A percentile compares a stretch with the other conserved stretches of the same genome.
These are phyloP conservation scores for Lachnellula suecica DNA, from an alignment of 2,329 filamentous ascomycete species.

Conservation along the genomic window DNA sequence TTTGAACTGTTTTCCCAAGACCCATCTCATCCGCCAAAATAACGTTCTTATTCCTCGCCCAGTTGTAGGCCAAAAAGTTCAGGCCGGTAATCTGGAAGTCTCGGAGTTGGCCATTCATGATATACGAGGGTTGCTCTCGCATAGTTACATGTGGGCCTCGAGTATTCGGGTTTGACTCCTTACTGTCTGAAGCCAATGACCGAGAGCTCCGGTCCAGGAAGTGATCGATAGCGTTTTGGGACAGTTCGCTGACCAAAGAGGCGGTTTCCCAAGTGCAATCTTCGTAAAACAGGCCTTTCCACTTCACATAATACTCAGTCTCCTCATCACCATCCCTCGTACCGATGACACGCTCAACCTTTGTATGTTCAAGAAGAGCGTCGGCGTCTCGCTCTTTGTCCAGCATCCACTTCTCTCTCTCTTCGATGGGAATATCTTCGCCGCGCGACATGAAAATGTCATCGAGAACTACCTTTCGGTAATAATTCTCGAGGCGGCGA, in stretches of 20 bases:
- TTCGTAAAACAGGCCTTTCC: slow-evolving; percentile 92
- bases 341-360: slow-evolving; percentile 90
- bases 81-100: slow-evolving; percentile 92
- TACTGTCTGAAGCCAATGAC: slow-evolving; percentile 76
- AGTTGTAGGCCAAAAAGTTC: slow-evolving; percentile 95
- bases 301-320: slow-evolving; percentile 92
- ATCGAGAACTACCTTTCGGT: slow-evolving; percentile 75
- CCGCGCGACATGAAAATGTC: slow-evolving; percentile 78
- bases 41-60: slow-evolving; percentile 91
- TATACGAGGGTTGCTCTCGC: slow-evolving; percentile 82
- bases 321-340: slow-evolving; percentile 77
- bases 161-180: slow-evolving; percentile 73
- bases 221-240: slow-evolving; percentile 88
- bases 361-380: slow-evolving; percentile 83
- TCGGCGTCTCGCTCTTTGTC: slow-evolving; percentile 90
- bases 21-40: slow-evolving; percentile 99
- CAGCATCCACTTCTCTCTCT: slow-evolving; percentile 91
- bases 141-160: slow-evolving; percentile 68
- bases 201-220: slow-evolving; percentile 82
- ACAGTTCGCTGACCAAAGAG: slow-evolving; percentile 71
- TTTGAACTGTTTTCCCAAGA: slow-evolving; percentile 96
- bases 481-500: slow-evolving; percentile 93
- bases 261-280: slow-evolving; percentile 91
- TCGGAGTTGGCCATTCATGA: slow-evolving; percentile 80
- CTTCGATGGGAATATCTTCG: slow-evolving; percentile 74